Evolutionary conservation across 2,329 filamentous ascomycete genomes (phyloP), one percentile per base, ranked within the genome.

Genomic region (Diaporthe eres): DNA sequence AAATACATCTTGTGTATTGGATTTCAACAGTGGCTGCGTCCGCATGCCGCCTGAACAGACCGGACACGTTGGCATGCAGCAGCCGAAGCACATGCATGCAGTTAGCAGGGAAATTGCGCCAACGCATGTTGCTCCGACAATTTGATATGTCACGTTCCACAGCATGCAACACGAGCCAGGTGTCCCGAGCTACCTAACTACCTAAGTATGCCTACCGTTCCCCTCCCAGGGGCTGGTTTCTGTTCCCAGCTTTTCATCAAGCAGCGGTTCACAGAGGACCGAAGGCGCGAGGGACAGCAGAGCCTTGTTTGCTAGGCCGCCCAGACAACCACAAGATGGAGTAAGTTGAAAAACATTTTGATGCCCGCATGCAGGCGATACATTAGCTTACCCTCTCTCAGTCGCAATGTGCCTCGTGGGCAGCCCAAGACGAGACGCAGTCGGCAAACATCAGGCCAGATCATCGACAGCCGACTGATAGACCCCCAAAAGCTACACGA

Each of bases 391-490:
- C 25, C 2, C 6, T 37, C 44, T 37, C 61, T 51, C 58, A 67
- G 63, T 31, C 44, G 3, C 28, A 49, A 17, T 51, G 4, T 37
- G 63, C 63, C 63, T 51, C 31, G 44, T n/a, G 63, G 63, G 22
- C 31, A 67, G 63, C 44, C 63, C 44, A 51, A 39, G 65, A 55
- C 22, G 49, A 39, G 61, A 68, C 58, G 37, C n/a, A 53, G 7
- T 13, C 37, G 42, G 25, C 60, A 74, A 47, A 51, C 58, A 39
- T 57, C 72, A n/a, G 47, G 47, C 34, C 72, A 74, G 51, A 68
- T 74, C 60, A 74, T 74, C 72, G 72, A 74, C 61, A 68, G 39
- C 72, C 72, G 49, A 49, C 28, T 68, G 42, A 68, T 74, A 53
- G 72, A 74, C 25, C 60, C 47, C 49, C 65, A 74, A 31, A 74